phyloP scores from a whole-genome alignment of 2,329 filamentous ascomycete species.

The Neurospora sp. region DNA sequence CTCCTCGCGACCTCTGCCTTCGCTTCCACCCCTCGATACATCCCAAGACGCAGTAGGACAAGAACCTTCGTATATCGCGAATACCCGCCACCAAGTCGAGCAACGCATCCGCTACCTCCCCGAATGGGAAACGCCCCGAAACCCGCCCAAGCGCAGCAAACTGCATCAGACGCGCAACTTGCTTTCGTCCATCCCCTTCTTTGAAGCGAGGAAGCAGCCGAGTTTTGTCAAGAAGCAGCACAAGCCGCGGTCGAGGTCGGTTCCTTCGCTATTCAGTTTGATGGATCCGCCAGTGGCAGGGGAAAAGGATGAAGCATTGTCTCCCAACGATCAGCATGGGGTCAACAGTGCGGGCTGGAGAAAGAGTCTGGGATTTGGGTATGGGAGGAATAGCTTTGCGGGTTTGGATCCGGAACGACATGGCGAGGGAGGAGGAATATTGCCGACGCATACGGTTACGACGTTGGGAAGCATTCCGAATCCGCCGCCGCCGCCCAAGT shows the following conservation, averaged over 20 bases:
- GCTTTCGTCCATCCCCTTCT: not conserved
- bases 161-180: not conserved
- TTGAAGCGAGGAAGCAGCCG: not conserved
- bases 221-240: not conserved
- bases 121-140: conserved; percentile 12
- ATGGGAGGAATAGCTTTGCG: not conserved
- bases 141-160: conserved; percentile 9
- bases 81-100: not conserved
- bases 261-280: not conserved
- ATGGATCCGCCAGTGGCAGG: not conserved
- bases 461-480: not conserved
- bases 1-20: not conserved
- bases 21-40: not conserved
- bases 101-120: conserved; percentile 11
- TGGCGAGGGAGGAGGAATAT: not conserved
- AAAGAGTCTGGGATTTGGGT: not conserved
- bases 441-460: conserved; percentile 1
- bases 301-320: not conserved
- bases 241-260: not conserved
- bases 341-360: not conserved
- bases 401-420: not conserved
- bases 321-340: not conserved
- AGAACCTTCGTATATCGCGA: not conserved
- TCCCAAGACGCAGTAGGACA: not conserved
- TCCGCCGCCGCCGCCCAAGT: not conserved